phyloP scores from a whole-genome alignment of 306 rosid genomes.

The Vicia villosa region DNA sequence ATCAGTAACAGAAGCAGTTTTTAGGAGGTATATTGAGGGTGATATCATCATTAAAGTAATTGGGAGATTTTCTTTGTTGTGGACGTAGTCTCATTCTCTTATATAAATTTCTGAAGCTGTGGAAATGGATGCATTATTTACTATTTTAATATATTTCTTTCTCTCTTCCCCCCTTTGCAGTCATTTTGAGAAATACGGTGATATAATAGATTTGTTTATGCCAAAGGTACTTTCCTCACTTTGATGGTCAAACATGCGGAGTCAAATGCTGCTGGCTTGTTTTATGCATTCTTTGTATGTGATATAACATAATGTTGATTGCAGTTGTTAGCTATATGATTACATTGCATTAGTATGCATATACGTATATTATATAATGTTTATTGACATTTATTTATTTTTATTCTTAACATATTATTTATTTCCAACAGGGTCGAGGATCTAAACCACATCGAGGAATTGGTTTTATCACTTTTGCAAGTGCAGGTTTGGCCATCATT shows the following conservation, averaged over 20 bases:
- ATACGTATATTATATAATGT: background rate
- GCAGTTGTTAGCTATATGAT: conserved; percentile 3
- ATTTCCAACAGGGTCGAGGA: conserved; percentile 74
- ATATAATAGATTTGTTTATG: conserved; percentile 93
- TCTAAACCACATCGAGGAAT: conserved; percentile 92
- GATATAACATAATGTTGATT: background rate
- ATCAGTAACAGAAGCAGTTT: conserved; percentile 80
- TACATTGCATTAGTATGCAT: conserved; percentile 2
- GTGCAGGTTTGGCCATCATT: conserved; percentile 69
- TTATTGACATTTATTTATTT: conserved; percentile 14
- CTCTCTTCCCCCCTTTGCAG: conserved; percentile 47
- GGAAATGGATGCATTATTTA: background rate
- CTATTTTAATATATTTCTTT: conserved; percentile 3
- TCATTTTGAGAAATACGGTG: conserved; percentile 98
- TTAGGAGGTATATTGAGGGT: conserved; percentile 66
- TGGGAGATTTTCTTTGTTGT: background rate
- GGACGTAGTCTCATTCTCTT: background rate
- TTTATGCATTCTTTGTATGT: conserved; percentile 1
- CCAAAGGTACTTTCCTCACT: conserved; percentile 72
- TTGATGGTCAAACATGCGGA: conserved; percentile 10
- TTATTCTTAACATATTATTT: conserved; percentile 23
- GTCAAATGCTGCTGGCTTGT: conserved; percentile 15
- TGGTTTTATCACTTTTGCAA: conserved; percentile 94
- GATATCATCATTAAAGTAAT: conserved; percentile 14
- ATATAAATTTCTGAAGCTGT: conserved; percentile 1